Conservation (phyloP, 495 filamentous ascomycete genomes). For the Penicillium cinerascens region DNA sequence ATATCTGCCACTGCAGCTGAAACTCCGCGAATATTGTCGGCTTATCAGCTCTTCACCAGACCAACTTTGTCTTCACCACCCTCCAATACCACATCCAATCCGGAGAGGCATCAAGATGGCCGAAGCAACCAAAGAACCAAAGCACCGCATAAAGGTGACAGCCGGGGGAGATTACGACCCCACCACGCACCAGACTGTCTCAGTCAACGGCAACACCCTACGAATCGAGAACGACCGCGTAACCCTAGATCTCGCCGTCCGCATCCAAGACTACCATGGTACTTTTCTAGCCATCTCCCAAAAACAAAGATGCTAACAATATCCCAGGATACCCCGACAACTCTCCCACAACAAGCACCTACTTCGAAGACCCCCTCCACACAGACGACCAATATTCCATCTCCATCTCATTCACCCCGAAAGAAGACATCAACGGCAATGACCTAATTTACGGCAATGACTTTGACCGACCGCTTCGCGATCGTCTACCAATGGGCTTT, state of each 20-base stretch:
- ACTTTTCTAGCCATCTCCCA: background rate
- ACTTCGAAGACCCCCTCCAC: slow-evolving; percentile 71
- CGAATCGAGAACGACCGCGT: slow-evolving; percentile 58
- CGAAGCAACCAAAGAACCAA: slow-evolving; percentile 1
- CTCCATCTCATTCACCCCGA: slow-evolving; percentile 68
- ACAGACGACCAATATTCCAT: slow-evolving; percentile 77
- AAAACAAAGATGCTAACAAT: slow-evolving; percentile 17
- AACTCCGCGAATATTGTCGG: background rate
- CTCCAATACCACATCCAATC: background rate
- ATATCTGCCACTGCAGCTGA: background rate
- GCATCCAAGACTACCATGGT: slow-evolving; percentile 62
- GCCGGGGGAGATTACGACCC: slow-evolving; percentile 71
- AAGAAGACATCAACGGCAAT: slow-evolving; percentile 59
- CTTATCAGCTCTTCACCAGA: background rate
- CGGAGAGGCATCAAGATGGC: background rate
- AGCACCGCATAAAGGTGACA: slow-evolving; percentile 41
- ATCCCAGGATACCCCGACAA: slow-evolving; percentile 54
- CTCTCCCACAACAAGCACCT: slow-evolving; percentile 59
- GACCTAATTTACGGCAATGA: slow-evolving; percentile 90
- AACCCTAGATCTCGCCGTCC: slow-evolving; percentile 61
- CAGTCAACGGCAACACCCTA: slow-evolving; percentile 64
- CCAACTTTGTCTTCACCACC: background rate
- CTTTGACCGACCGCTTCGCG: slow-evolving; percentile 82
- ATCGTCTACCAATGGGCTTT: slow-evolving; percentile 84
- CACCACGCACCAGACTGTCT: slow-evolving; percentile 60